Conservation (phyloP, 495 filamentous ascomycete species). For the Oleoguttula mirabilis region DNA sequence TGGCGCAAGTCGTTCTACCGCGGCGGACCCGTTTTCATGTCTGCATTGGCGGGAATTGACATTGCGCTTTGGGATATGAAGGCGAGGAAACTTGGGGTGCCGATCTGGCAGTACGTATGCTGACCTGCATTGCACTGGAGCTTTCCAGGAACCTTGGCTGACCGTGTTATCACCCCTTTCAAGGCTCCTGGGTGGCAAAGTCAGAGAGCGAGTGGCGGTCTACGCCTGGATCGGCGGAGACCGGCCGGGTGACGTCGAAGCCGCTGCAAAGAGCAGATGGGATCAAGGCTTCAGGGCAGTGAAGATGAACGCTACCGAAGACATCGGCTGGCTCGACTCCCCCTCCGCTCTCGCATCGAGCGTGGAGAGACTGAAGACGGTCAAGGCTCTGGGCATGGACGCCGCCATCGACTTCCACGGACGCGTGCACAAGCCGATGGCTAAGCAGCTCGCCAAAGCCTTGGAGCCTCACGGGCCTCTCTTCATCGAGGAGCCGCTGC, state of each 20-base stretch:
- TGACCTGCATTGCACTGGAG: too few relatives aligned
- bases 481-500: slow-evolving; percentile 71
- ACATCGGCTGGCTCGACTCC: slow-evolving; percentile 68
- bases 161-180: too few relatives aligned
- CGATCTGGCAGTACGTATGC: slow-evolving; percentile 59
- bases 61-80: slow-evolving; percentile 80
- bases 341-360: slow-evolving; percentile 50
- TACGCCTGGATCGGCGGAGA: slow-evolving; percentile 87
- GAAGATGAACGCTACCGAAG: slow-evolving; percentile 77
- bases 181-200: slow-evolving; percentile 65
- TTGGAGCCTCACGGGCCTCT: slow-evolving; percentile 59
- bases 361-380: slow-evolving; percentile 55
- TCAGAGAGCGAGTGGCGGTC: slow-evolving; percentile 59
- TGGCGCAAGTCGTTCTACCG: slow-evolving; percentile 63
- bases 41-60: slow-evolving; percentile 64
- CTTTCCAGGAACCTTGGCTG: too few relatives aligned
- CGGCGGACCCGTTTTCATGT: slow-evolving; percentile 78
- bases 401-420: slow-evolving; percentile 70
- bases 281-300: slow-evolving; percentile 60
- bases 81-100: slow-evolving; percentile 46
- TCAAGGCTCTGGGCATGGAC: slow-evolving; percentile 60
- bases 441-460: slow-evolving; percentile 60
- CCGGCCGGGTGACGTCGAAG: slow-evolving; percentile 57
- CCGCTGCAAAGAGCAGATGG: slow-evolving; percentile 39
- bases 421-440: slow-evolving; percentile 66